Evolutionary conservation across 805 yeast genomes (phyloP), one percentile per base, ranked within the genome.

Genomic region (Ogataea corticis): DNA sequence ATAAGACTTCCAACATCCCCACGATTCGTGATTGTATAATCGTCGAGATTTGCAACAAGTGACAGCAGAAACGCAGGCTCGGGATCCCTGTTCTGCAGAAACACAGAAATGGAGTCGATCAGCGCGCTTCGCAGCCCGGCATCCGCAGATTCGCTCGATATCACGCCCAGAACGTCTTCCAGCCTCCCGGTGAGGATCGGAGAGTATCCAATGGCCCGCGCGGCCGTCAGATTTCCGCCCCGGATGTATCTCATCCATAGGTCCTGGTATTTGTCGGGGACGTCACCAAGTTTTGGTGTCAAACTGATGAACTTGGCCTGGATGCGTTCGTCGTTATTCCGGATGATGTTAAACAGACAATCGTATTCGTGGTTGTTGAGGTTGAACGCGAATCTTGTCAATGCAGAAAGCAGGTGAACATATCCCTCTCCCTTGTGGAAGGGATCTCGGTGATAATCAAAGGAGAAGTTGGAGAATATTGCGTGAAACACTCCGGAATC

Each of bases 1-100:
- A 89, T 76, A 55, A 80, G 76, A 38, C 87, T 79, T 2, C 98
- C 98, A n/a, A 90, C 91, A 66, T 91, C 98, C 9, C 98, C 98
- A 57, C 87, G 85, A 21, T 79, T 79, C 0, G 92, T 86, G 2
- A 77, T 67, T 0, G 96, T 79, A 61, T 90, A 89, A 56, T 91
- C 97, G 50, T 84, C 83, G 12, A 92, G 63, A 28, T 79, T 75
- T 1, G 50, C 52, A 1, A 75, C 34, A 4, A 73, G 36, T 3
- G 32, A 14, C 3, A 39, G 13, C 38, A 50, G 30, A 21, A 49
- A 30, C n/a, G 16, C 4, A 6, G 12, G 15, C 44, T 56, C 14
- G 1, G 57, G 49, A 0, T 50, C 45, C 50, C 42, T 14, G 43
- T 41, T 2, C 57, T 55, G 33, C 51, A 66, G 3, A 60, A 50